Base-by-base conservation (phyloP, 257 asterid species). In the Solanum pimpinellifolium region DNA sequence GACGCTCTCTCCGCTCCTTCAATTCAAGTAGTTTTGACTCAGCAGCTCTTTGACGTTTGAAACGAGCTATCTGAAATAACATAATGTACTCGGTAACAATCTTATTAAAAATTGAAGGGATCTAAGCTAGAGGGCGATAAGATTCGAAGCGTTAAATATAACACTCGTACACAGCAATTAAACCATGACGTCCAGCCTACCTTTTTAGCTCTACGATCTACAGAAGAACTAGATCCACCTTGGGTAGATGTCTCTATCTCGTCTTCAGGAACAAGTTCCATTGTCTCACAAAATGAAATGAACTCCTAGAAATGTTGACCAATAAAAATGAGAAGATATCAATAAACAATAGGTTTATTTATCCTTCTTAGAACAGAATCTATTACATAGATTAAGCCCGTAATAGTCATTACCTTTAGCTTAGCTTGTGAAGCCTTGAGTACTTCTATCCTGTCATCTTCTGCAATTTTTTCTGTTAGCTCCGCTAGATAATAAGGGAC, bases 221-320 rank as follows among this genome's bases (percentile, higher is more conserved):
- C 92, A 90, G 62, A 87, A 80, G 93, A 86, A 88, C 88, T 90
- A 65, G 92, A 88, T 86, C 91, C 91, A 16, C 87, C 88, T 83
- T 60, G 95, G 49, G 87, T 44, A 60, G 93, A 90, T 84, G 91
- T 84, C 88, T 92, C 95, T 47, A 93, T 90, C 88, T 96, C 99
- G 69, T 92, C 99, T 89, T 89, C 91, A 29, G 99, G 98, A 82
- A 97, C 93, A 94, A 97, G 98, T 90, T 94, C 99, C 98, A 97
- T 92, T 3, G 94, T 90, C 92, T 96, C 99, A 88, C 98, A 97
- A 66, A 96, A 94, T 37, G 97, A 89, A 88, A 97, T 89, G 87
- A 97, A 97, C 88, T 95, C 99, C 99, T 97, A 88, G 70, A 23
- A 72, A 81, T 31, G 86, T 65, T 83, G 44, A 85, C 72, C 29